Conservation (phyloP, 2,329 filamentous ascomycete species). For the Diplocarpon mali region DNA sequence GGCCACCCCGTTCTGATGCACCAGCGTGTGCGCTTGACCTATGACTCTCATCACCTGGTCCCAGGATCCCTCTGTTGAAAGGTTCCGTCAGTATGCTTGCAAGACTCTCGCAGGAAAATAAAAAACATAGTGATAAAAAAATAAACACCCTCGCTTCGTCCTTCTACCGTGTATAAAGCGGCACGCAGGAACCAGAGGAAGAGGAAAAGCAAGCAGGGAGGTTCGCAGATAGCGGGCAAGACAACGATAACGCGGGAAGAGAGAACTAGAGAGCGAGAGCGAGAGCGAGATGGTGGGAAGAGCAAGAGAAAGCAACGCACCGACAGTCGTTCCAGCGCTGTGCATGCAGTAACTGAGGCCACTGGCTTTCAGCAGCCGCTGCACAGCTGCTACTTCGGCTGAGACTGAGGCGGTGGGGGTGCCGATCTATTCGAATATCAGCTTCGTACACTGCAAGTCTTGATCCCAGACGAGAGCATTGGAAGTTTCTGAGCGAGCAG, state of each 20-base stretch:
- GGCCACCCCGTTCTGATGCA: constrained; percentile 67
- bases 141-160: no score
- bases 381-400: constrained; percentile 78
- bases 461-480: no score
- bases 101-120: neutral
- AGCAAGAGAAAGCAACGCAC: constrained; percentile 36
- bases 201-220: neutral
- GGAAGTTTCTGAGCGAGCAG: neutral
- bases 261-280: neutral
- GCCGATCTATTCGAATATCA: constrained; percentile 50
- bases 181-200: no score
- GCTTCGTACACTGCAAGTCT: neutral
- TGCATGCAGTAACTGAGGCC: constrained; percentile 83
- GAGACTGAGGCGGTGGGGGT: constrained; percentile 67
- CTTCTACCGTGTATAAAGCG: neutral
- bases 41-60: constrained; percentile 75
- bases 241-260: neutral
- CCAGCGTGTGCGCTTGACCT: constrained; percentile 71
- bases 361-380: constrained; percentile 70
- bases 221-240: neutral
- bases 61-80: constrained; percentile 72
- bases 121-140: neutral
- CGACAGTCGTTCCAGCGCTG: constrained; percentile 84
- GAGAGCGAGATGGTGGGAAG: neutral
- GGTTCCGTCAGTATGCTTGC: neutral